Evolutionary conservation across 2,329 filamentous ascomycete genomes (phyloP).

Genomic region (Aspergillus viridinutans): DNA sequence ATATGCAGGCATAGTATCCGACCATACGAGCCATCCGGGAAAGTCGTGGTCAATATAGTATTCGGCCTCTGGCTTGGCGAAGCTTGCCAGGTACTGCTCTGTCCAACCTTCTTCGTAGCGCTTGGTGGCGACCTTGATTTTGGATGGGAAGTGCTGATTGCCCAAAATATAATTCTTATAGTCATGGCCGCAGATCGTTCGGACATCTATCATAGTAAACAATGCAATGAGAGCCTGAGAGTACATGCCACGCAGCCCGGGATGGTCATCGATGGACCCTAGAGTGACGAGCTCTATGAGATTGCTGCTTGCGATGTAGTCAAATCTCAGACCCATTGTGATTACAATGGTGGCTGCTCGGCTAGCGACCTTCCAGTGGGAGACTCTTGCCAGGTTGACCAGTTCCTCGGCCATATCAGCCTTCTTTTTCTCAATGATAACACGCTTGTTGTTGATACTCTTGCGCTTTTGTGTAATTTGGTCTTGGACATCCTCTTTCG

Average conservation of each 20-base stretch:
- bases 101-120: conserved; percentile 77
- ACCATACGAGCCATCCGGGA: conserved; percentile 96
- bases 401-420: conserved; percentile 74
- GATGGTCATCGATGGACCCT: conserved; percentile 86
- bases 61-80: conserved; percentile 71
- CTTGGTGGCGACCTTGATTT: conserved; percentile 67
- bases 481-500: conserved; percentile 58
- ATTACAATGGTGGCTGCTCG: conserved; percentile 86
- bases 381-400: conserved; percentile 68
- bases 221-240: conserved; percentile 72
- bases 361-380: conserved; percentile 95
- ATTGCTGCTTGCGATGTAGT: conserved; percentile 73
- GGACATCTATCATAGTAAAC: conserved; percentile 82
- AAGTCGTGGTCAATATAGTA: conserved; percentile 91
- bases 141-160: conserved; percentile 72
- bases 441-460: conserved; percentile 70
- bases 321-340: conserved; percentile 87
- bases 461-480: conserved; percentile 59
- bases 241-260: conserved; percentile 76
- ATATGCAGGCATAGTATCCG: conserved; percentile 76
- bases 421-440: conserved; percentile 79
- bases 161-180: conserved; percentile 84
- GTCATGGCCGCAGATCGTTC: conserved; percentile 78
- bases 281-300: conserved; percentile 78
- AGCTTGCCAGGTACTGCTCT: conserved; percentile 68